Percentiles rank a stretch among this genome's conserved stretches.
Conservation (phyloP, 352 stramenopile species). For the Achlya hypogyna region DNA sequence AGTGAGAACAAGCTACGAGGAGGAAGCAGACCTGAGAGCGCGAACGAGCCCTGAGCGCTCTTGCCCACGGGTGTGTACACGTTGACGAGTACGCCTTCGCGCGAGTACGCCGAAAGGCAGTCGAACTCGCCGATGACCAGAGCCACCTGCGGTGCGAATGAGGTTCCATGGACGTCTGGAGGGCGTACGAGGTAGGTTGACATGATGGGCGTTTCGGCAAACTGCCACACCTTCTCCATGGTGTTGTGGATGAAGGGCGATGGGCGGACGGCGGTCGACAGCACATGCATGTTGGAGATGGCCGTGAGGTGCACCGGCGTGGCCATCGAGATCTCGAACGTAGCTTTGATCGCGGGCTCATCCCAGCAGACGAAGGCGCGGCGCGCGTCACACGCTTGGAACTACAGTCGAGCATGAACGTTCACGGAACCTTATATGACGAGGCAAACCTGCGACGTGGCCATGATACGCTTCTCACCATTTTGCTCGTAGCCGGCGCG, state of each 20-base stretch:
- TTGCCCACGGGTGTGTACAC: conserved; percentile 93
- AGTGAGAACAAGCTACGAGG: background rate
- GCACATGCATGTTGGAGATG: conserved; percentile 95
- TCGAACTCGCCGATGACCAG: conserved; percentile 96
- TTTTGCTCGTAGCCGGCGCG: conserved; percentile 89
- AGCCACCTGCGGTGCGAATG: conserved; percentile 39
- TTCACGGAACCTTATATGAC: background rate
- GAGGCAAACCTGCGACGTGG: conserved; percentile 38
- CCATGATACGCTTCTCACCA: conserved; percentile 88
- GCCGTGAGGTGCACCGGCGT: conserved; percentile 86
- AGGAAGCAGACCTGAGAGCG: conserved; percentile 36
- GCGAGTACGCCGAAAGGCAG: conserved; percentile 82
- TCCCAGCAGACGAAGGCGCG: conserved; percentile 97
- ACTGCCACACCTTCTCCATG: conserved; percentile 71
- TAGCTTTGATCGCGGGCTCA: conserved; percentile 94
- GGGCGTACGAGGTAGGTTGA: conserved; percentile 94
- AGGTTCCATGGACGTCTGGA: background rate
- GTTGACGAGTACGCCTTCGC: conserved; percentile 88
- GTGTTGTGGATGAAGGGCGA: conserved; percentile 43
- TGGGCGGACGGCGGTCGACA: conserved; percentile 53
- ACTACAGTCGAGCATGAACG: conserved; percentile 27
- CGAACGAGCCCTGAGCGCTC: conserved; percentile 83
- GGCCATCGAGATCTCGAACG: conserved; percentile 89
- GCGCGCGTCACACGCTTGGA: conserved; percentile 80
- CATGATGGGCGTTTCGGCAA: conserved; percentile 94